These are phyloP conservation scores for Fraxinus sp. DNA, from an alignment of 305 asterid genomes.

Conservation along the genomic window DNA sequence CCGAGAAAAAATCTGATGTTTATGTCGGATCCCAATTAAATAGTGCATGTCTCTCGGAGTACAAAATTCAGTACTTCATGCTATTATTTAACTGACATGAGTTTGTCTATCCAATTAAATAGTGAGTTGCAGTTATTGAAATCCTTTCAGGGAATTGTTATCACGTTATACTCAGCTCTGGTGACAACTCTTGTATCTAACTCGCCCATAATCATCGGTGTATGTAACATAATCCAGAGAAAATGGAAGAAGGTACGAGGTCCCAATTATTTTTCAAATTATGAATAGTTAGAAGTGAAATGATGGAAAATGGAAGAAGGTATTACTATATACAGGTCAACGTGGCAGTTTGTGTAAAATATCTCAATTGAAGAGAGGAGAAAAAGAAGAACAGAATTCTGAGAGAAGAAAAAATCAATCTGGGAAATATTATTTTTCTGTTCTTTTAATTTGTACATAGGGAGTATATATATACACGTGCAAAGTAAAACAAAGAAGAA, in stretches of 20 bases:
- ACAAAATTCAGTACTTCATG: not conserved
- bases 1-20: not conserved
- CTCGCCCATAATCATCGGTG: not conserved
- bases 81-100: too few species aligned
- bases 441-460: too few species aligned
- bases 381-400: too few species aligned
- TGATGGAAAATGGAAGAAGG: not conserved
- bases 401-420: too few species aligned
- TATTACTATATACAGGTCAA: not conserved
- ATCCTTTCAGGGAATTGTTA: too few species aligned
- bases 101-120: too few species aligned
- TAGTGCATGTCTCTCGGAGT: not conserved
- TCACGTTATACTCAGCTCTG: too few species aligned
- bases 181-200: not conserved
- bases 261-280: not conserved
- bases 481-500: too few species aligned
- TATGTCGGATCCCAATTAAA: not conserved
- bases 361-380: too few species aligned
- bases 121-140: too few species aligned
- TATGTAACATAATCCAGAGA: not conserved
- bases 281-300: not conserved
- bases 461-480: too few species aligned
- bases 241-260: not conserved
- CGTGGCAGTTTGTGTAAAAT: not conserved
- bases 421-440: too few species aligned